Evolutionary conservation across 768 basidiomycete species (phyloP).

Genomic region (Lactifluus rugatus): DNA sequence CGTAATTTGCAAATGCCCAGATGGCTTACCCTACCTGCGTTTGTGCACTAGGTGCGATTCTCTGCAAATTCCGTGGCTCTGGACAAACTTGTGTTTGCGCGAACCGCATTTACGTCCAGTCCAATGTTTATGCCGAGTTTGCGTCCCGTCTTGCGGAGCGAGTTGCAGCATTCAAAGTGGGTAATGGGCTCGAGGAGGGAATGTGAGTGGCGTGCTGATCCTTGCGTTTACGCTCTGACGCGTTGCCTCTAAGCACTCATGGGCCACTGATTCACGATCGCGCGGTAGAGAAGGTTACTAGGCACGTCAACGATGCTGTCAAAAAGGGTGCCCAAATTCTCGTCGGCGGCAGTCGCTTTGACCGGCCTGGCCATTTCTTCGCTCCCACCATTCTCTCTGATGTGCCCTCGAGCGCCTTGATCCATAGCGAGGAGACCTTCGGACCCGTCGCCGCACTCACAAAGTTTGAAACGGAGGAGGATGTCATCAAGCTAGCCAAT

Average conservation of each 20-base stretch:
- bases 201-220: conserved; percentile 39
- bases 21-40: background rate
- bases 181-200: conserved; percentile 72
- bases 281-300: conserved; percentile 75
- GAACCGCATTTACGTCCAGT: conserved; percentile 90
- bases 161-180: conserved; percentile 77
- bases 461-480: conserved; percentile 90
- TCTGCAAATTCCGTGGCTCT: conserved; percentile 69
- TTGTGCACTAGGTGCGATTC: conserved; percentile 44
- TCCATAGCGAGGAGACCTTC: conserved; percentile 87
- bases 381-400: conserved; percentile 83
- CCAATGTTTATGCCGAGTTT: conserved; percentile 86
- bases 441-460: conserved; percentile 83
- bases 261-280: conserved; percentile 88
- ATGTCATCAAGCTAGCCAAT: conserved; percentile 83
- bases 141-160: conserved; percentile 76
- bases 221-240: background rate
- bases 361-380: conserved; percentile 59
- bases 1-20: conserved; percentile 11
- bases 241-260: conserved; percentile 52
- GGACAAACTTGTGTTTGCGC: conserved; percentile 86
- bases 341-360: conserved; percentile 71
- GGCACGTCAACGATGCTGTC: conserved; percentile 85
- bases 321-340: conserved; percentile 78
- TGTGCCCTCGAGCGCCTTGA: conserved; percentile 55